phyloP scores from a whole-genome alignment of 768 basidiomycete genomes.

The Mycena haematopus region DNA sequence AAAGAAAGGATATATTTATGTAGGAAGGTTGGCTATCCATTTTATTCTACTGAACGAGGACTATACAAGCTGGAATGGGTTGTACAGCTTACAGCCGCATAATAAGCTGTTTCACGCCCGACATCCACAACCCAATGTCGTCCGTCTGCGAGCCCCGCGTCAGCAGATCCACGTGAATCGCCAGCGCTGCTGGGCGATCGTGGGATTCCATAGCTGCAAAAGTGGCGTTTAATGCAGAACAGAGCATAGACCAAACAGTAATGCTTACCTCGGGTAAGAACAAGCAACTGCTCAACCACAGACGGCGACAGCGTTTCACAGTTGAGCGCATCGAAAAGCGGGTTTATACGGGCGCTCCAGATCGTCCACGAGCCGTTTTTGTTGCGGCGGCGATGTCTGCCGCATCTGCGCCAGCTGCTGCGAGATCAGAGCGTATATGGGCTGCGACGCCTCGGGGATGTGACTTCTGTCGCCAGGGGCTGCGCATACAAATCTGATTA shows the following conservation, averaged over 20 bases:
- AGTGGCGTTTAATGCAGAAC: background rate
- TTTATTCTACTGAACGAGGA: background rate
- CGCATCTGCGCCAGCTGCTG: slow-evolving; percentile 70
- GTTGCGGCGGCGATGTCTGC: slow-evolving; percentile 80
- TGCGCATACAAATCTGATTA: slow-evolving; percentile 40
- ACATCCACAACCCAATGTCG: slow-evolving; percentile 88
- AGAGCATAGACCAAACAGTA: background rate
- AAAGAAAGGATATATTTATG: background rate
- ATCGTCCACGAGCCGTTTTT: slow-evolving; percentile 86
- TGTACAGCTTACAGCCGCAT: slow-evolving; percentile 66
- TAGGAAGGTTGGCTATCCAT: background rate
- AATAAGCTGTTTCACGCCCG: slow-evolving; percentile 89
- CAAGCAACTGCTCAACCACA: slow-evolving; percentile 74
- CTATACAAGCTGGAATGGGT: background rate
- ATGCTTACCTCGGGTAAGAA: slow-evolving; percentile 72
- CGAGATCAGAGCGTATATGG: slow-evolving; percentile 71
- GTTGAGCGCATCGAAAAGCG: slow-evolving; percentile 91
- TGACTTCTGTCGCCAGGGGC: slow-evolving; percentile 93
- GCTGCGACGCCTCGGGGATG: slow-evolving; percentile 73
- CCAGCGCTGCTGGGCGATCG: slow-evolving; percentile 78
- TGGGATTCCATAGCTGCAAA: slow-evolving; percentile 79
- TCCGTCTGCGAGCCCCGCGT: slow-evolving; percentile 81
- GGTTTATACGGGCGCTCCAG: slow-evolving; percentile 85
- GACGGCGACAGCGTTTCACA: slow-evolving; percentile 78
- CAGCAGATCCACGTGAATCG: slow-evolving; percentile 86